Evolutionary conservation across 495 filamentous ascomycete species (phyloP).

Genomic region (Polyplosphaeria fusca): DNA sequence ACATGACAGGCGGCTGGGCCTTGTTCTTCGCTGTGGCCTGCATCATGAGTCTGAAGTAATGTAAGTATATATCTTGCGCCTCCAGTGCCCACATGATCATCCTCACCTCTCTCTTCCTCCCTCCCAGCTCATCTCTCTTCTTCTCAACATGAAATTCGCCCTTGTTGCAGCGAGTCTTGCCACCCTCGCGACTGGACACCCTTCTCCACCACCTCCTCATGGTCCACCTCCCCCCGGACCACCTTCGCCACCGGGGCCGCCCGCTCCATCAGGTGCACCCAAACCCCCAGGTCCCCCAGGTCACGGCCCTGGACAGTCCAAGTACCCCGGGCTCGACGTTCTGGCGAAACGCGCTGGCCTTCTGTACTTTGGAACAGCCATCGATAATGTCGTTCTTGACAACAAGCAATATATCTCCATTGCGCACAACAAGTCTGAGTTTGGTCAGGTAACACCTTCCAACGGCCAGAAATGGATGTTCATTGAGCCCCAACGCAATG

Average conservation of each 20-base stretch:
- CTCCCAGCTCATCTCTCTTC: neutral
- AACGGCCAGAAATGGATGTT: constrained; percentile 53
- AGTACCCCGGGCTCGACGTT: constrained; percentile 37
- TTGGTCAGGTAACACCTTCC: constrained; percentile 53
- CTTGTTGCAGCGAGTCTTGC: constrained; percentile 6
- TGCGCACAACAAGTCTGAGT: constrained; percentile 47
- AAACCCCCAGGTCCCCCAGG: neutral
- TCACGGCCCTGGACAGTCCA: constrained; percentile 22
- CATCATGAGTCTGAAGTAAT: neutral
- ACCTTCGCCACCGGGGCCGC: no score
- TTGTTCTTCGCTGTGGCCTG: neutral
- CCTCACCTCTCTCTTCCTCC: neutral
- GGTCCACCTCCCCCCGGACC: no score
- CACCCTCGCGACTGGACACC: constrained; percentile 1
- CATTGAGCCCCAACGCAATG: constrained; percentile 44
- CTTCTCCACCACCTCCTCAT: constrained; percentile 8
- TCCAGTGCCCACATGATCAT: neutral
- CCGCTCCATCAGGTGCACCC: neutral
- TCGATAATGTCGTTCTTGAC: constrained; percentile 46
- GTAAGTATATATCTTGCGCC: constrained; percentile 19
- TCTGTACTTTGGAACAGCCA: constrained; percentile 52
- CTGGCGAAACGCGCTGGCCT: constrained; percentile 45
- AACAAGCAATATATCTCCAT: constrained; percentile 44
- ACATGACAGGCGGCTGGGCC: constrained; percentile 14
- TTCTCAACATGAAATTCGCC: constrained; percentile 25